Conservation (phyloP, 1,139 yeast genomes). For the Diutina neorugosa region DNA sequence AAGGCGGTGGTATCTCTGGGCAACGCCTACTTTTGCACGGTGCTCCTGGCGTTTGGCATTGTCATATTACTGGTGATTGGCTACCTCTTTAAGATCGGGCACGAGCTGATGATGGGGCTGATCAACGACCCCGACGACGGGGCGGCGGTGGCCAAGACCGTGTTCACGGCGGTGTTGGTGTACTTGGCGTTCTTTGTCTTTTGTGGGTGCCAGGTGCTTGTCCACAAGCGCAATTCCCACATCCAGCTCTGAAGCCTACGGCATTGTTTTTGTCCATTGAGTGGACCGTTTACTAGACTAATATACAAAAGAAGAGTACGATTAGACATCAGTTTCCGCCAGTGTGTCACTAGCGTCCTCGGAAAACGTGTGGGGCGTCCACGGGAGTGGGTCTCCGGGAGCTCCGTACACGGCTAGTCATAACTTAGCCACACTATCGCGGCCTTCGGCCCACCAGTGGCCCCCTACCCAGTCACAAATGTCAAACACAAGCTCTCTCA, state of each 20-base stretch:
- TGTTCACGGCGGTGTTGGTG: slow-evolving; percentile 80
- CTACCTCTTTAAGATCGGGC: slow-evolving; percentile 62
- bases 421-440: slow-evolving; percentile 46
- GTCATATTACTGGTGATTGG: slow-evolving; percentile 81
- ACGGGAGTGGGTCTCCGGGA: not conserved
- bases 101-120: slow-evolving; percentile 90
- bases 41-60: slow-evolving; percentile 82
- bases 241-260: slow-evolving; percentile 18
- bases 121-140: slow-evolving; percentile 87
- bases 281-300: not conserved
- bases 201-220: slow-evolving; percentile 74
- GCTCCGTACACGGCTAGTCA: slow-evolving; percentile 7
- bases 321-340: not conserved
- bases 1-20: slow-evolving; percentile 35
- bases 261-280: not conserved
- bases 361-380: not conserved
- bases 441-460: slow-evolving; percentile 38
- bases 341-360: not conserved
- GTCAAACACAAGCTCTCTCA: slow-evolving; percentile 50
- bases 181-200: slow-evolving; percentile 70
- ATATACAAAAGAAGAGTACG: not conserved
- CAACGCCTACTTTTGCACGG: slow-evolving; percentile 91
- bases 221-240: slow-evolving; percentile 49
- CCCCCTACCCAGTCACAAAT: slow-evolving; percentile 70
- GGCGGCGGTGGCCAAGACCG: slow-evolving; percentile 82